phyloP scores from a whole-genome alignment of 345 rosid genomes.

The Salix udensis region DNA sequence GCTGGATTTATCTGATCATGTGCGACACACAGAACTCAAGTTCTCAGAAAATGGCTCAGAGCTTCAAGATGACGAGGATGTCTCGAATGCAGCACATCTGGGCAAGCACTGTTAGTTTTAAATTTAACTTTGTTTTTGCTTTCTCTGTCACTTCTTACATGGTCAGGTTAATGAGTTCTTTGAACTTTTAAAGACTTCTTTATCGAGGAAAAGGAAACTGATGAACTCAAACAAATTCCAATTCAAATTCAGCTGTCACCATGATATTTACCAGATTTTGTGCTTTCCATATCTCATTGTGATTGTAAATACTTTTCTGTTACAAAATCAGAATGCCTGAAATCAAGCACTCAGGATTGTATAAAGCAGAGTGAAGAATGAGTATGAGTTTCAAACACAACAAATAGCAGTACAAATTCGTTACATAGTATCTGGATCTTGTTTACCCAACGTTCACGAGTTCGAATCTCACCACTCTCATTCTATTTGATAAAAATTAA shows the following conservation, averaged over 20 bases:
- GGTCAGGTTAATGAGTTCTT: background rate
- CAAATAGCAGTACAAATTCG: no score
- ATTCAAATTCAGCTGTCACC: no score
- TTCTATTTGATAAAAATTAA: no score
- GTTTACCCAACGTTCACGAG: accelerated
- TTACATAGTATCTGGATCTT: accelerated
- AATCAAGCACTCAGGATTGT: no score
- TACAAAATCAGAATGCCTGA: no score
- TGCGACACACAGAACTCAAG: constrained; percentile 40
- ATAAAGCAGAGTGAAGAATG: no score
- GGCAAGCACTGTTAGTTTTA: constrained; percentile 31
- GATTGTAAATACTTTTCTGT: no score
- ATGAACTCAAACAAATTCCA: no score
- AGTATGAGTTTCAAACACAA: no score
- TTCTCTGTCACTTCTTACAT: background rate
- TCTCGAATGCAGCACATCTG: constrained; percentile 15
- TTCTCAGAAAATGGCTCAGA: constrained; percentile 37
- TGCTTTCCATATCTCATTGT: no score
- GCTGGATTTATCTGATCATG: constrained; percentile 29
- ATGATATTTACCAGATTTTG: no score
- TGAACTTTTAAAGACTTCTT: background rate
- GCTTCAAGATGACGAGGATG: constrained; percentile 29
- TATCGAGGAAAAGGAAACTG: no score
- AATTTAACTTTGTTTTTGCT: background rate
- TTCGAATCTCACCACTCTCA: accelerated